These are phyloP conservation scores for Lipomyces orientalis DNA, from an alignment of 805 yeast genomes.

Conservation along the genomic window DNA sequence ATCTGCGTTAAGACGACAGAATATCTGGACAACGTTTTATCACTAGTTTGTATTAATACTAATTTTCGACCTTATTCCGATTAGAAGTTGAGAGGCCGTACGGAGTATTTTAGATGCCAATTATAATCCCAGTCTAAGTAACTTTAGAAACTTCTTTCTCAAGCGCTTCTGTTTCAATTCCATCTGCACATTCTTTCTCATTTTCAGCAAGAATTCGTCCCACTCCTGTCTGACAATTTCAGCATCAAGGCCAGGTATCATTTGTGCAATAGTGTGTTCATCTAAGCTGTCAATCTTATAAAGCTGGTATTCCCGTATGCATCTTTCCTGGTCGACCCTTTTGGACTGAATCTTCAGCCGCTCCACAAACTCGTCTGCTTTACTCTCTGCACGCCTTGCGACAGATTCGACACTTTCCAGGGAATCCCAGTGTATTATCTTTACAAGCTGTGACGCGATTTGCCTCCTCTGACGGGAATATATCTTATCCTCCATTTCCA, in stretches of 20 bases:
- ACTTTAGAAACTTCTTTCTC: not conserved
- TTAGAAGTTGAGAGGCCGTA: not conserved
- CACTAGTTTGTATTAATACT: not conserved
- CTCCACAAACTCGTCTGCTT: conserved; percentile 23
- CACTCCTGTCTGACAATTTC: conserved; percentile 17
- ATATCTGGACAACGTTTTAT: not conserved
- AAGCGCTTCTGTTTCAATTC: conserved; percentile 3
- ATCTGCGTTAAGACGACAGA: not conserved
- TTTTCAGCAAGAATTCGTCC: conserved; percentile 14
- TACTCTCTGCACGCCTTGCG: conserved; percentile 11
- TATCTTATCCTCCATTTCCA: conserved; percentile 17
- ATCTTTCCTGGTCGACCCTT: conserved; percentile 5
- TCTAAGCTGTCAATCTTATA: conserved; percentile 11
- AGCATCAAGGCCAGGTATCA: conserved; percentile 11
- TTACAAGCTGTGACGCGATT: conserved; percentile 14
- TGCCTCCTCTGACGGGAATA: conserved; percentile 10
- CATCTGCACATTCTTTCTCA: conserved; percentile 10
- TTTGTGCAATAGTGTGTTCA: conserved; percentile 15
- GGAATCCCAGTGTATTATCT: conserved; percentile 19
- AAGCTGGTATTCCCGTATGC: conserved; percentile 4
- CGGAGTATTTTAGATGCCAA: not conserved
- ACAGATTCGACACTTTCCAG: conserved; percentile 8
- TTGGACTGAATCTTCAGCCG: conserved; percentile 1
- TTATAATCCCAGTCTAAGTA: conserved; percentile 1
- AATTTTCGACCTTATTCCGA: not conserved